phyloP scores from a whole-genome alignment of 306 rosid species.

The Castanea crenata region DNA sequence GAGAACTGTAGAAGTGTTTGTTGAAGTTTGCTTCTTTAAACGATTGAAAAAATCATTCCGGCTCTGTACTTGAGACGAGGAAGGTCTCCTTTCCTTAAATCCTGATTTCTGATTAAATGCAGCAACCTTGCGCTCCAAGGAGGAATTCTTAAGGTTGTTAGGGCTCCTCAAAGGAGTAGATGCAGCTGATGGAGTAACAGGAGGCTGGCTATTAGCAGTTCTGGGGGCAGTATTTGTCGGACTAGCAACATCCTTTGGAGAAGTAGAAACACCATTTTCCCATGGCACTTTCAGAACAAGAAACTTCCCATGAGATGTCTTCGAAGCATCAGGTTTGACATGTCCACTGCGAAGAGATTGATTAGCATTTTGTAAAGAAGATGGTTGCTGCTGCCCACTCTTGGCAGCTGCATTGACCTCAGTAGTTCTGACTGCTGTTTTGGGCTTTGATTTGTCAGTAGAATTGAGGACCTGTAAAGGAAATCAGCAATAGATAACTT shows the following conservation, averaged over 20 bases:
- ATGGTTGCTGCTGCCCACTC: constrained; percentile 60
- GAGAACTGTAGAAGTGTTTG: constrained; percentile 44
- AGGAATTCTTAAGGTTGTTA: constrained; percentile 44
- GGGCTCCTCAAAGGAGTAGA: constrained; percentile 68
- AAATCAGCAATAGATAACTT: constrained; percentile 17
- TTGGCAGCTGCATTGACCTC: constrained; percentile 62
- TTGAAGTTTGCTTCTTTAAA: constrained; percentile 70
- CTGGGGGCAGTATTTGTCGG: constrained; percentile 55
- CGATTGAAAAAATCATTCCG: constrained; percentile 91
- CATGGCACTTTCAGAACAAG: constrained; percentile 85
- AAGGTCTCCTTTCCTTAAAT: constrained; percentile 73
- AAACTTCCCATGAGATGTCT: constrained; percentile 85
- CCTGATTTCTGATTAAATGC: constrained; percentile 70
- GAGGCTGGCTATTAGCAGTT: constrained; percentile 57
- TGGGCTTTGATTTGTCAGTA: constrained; percentile 85
- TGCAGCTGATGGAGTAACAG: constrained; percentile 59
- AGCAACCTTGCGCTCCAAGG: constrained; percentile 64
- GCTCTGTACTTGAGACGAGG: constrained; percentile 85
- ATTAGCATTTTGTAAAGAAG: constrained; percentile 45
- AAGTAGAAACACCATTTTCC: constrained; percentile 72
- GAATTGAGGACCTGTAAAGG: constrained; percentile 59
- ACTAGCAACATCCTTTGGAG: constrained; percentile 66
- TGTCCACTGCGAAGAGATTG: constrained; percentile 69
- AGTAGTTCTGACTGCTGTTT: constrained; percentile 50
- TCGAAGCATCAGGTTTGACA: constrained; percentile 66